phyloP scores from a whole-genome alignment of 345 rosid species.

The Gossypium stocksii region DNA sequence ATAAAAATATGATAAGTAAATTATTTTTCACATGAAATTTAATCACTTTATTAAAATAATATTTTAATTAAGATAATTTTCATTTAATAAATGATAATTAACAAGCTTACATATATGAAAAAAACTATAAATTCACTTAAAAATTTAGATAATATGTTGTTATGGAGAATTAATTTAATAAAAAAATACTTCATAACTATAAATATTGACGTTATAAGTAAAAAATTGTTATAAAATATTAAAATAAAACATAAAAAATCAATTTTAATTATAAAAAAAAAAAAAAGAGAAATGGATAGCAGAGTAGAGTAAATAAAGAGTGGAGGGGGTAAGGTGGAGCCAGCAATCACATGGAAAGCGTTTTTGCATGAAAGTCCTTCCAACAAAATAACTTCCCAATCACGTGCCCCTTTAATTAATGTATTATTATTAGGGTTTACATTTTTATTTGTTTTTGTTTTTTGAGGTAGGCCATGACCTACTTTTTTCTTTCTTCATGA shows the following conservation, averaged over 20 bases:
- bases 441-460: background rate
- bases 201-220: accelerated
- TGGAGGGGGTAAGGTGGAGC: constrained; percentile 6
- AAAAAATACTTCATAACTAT: too few relatives aligned
- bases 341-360: constrained; percentile 9
- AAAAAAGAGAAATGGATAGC: background rate
- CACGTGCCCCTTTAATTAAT: constrained; percentile 21
- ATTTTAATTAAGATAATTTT: too few relatives aligned
- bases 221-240: too few relatives aligned
- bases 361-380: constrained; percentile 14
- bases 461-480: background rate
- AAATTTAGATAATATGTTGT: too few relatives aligned
- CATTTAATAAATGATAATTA: too few relatives aligned
- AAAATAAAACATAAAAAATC: too few relatives aligned
- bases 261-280: background rate
- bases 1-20: too few relatives aligned
- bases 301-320: background rate
- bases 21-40: too few relatives aligned
- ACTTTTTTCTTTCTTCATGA: background rate
- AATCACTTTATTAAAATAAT: too few relatives aligned
- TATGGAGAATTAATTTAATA: too few relatives aligned
- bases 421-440: background rate
- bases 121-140: too few relatives aligned
- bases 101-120: too few relatives aligned
- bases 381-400: constrained; percentile 7